Conservation (phyloP, 2,329 filamentous ascomycete species). For the Lithohypha guttulata region DNA sequence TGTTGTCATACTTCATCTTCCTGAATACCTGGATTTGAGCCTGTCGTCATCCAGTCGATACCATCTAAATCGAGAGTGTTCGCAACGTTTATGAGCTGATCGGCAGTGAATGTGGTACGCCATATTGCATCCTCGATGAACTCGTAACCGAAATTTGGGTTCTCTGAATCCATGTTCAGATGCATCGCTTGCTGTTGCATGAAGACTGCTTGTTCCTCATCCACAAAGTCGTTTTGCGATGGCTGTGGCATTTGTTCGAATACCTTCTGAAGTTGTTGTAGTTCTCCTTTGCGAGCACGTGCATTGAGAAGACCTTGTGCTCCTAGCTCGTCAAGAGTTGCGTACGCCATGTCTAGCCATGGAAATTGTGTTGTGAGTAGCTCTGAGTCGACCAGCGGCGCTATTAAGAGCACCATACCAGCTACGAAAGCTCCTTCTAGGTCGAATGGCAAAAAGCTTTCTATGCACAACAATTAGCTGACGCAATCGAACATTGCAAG, state of each 20-base stretch:
- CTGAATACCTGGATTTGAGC: too few species aligned
- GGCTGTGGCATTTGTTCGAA: slow-evolving; percentile 23
- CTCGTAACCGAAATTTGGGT: neutral
- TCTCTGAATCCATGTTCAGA: neutral
- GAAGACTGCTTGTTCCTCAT: neutral
- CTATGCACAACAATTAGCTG: slow-evolving; percentile 23
- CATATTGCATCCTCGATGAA: slow-evolving; percentile 5
- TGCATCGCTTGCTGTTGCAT: neutral
- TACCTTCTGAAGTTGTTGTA: slow-evolving; percentile 37
- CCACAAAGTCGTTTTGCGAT: neutral
- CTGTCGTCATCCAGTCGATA: slow-evolving; percentile 15
- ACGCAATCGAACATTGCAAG: neutral
- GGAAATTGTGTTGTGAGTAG: slow-evolving; percentile 27
- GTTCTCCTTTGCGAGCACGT: slow-evolving; percentile 34
- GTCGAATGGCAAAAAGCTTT: slow-evolving; percentile 41
- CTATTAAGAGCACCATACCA: slow-evolving; percentile 33
- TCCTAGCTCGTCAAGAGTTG: slow-evolving; percentile 39
- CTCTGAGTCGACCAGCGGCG: slow-evolving; percentile 27
- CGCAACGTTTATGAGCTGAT: slow-evolving; percentile 17
- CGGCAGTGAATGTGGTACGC: slow-evolving; percentile 14
- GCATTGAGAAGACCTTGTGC: slow-evolving; percentile 39
- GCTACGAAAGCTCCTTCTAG: slow-evolving; percentile 37
- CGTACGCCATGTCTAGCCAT: slow-evolving; percentile 35
- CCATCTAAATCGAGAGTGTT: slow-evolving; percentile 16
- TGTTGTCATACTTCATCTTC: too few species aligned